Conservation (phyloP, 257 asterid species). For the Echites panduratus region DNA sequence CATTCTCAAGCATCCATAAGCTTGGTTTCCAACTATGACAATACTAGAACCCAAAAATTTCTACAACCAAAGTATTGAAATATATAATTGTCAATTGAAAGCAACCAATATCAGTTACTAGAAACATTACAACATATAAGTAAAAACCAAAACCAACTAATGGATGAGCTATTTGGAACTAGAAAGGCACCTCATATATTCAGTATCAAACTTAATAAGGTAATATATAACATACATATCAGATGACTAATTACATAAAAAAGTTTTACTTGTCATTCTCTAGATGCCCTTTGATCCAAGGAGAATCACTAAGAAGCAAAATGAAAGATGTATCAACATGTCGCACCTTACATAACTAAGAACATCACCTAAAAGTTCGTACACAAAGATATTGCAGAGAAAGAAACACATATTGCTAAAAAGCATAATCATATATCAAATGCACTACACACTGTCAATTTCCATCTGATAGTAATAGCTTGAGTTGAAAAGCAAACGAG, state of each 20-base stretch:
- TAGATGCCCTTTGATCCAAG: slow-evolving; percentile 36
- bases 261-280: slow-evolving; percentile 5
- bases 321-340: neutral
- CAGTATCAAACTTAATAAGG: too few species aligned
- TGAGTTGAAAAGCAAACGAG: too few species aligned
- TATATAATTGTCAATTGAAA: neutral
- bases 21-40: neutral
- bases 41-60: too few species aligned
- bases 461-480: too few species aligned
- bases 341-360: too few species aligned
- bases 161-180: neutral
- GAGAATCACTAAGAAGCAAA: slow-evolving; percentile 45
- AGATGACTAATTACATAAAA: neutral
- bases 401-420: too few species aligned
- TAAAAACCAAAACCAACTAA: too few species aligned
- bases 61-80: neutral
- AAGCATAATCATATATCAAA: too few species aligned
- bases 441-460: too few species aligned
- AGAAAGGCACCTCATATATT: too few species aligned
- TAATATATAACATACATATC: neutral
- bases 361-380: too few species aligned
- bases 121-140: neutral
- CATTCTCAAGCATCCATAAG: neutral
- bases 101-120: neutral
- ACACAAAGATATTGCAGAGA: too few species aligned